phyloP scores from a whole-genome alignment of 73 alveolate genomes.

The Blepharisma japonicum region DNA sequence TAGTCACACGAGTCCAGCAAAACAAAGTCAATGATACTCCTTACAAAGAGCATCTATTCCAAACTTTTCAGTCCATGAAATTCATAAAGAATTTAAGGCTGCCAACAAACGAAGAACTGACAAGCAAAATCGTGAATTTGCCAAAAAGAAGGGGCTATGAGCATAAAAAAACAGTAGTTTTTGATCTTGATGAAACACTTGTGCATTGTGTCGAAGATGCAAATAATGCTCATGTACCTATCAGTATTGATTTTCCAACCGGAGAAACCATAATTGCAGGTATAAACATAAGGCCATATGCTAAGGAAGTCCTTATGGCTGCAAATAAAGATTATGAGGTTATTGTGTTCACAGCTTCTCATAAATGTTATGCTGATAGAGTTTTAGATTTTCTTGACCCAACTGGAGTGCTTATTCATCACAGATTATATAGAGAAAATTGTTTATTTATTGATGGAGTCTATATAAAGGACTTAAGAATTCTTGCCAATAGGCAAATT shows the following conservation, averaged over 20 bases:
- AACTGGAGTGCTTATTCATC: slow-evolving; percentile 53
- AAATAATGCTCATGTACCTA: neutral
- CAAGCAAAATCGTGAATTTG: too few relatives aligned
- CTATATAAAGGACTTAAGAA: slow-evolving; percentile 71
- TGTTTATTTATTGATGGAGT: slow-evolving; percentile 58
- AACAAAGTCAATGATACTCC: too few relatives aligned
- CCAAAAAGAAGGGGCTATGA: too few relatives aligned
- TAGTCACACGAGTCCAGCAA: too few relatives aligned
- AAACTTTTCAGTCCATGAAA: neutral
- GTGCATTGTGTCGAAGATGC: slow-evolving; percentile 39
- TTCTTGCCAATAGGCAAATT: slow-evolving; percentile 39
- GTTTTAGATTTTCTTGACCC: slow-evolving; percentile 83
- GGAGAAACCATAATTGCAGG: slow-evolving; percentile 50
- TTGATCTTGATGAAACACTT: slow-evolving; percentile 47
- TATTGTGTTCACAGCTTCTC: slow-evolving; percentile 83
- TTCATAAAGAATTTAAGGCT: neutral
- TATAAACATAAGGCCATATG: slow-evolving; percentile 67
- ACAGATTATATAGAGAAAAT: slow-evolving; percentile 75
- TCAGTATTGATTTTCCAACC: slow-evolving; percentile 35
- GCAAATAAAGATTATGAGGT: slow-evolving; percentile 56
- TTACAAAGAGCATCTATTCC: too few relatives aligned
- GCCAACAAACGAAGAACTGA: too few relatives aligned
- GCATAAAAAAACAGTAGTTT: slow-evolving; percentile 33
- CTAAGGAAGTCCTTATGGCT: slow-evolving; percentile 47
- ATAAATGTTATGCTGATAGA: slow-evolving; percentile 77